Evolutionary conservation across 2,329 filamentous ascomycete genomes (phyloP).

Genomic region (Penicillium sp.): DNA sequence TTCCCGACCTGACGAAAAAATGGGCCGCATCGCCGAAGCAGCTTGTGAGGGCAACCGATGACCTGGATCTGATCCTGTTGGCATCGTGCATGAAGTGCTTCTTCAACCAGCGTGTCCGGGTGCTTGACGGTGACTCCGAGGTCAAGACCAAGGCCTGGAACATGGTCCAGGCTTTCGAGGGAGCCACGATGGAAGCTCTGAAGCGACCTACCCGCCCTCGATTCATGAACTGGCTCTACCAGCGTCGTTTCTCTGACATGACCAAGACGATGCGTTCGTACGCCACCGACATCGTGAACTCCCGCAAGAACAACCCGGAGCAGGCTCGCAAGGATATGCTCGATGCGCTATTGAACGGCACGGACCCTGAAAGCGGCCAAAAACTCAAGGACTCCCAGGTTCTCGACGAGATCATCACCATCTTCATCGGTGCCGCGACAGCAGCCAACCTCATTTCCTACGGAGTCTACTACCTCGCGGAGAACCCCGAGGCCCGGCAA

Average conservation of each 20-base stretch:
- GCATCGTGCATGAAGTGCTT: slow-evolving; percentile 49
- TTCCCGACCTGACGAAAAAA: slow-evolving; percentile 47
- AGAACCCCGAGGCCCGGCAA: slow-evolving; percentile 52
- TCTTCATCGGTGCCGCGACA: slow-evolving; percentile 63
- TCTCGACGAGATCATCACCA: slow-evolving; percentile 63
- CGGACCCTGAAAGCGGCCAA: slow-evolving; percentile 57
- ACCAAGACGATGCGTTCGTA: slow-evolving; percentile 53
- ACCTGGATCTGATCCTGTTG: slow-evolving; percentile 52
- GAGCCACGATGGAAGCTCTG: slow-evolving; percentile 52
- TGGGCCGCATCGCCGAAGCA: slow-evolving; percentile 45
- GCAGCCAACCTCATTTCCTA: slow-evolving; percentile 63
- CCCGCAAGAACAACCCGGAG: slow-evolving; percentile 50
- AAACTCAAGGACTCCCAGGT: slow-evolving; percentile 55
- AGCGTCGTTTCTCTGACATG: slow-evolving; percentile 50
- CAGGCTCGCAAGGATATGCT: slow-evolving; percentile 56
- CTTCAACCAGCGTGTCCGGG: slow-evolving; percentile 48
- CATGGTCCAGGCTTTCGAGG: slow-evolving; percentile 49
- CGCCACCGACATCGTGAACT: slow-evolving; percentile 51
- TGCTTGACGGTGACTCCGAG: slow-evolving; percentile 29
- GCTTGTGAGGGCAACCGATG: slow-evolving; percentile 43
- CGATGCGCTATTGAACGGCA: slow-evolving; percentile 53
- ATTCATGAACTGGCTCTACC: slow-evolving; percentile 51
- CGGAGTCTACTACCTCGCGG: slow-evolving; percentile 57
- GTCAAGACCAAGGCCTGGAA: slow-evolving; percentile 1
- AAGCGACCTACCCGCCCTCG: slow-evolving; percentile 50